A percentile compares a stretch with the other conserved stretches of the same genome.
Evolutionary conservation across 2,329 filamentous ascomycete species (phyloP).

Genomic region (Paraconiothyrium sp.): DNA sequence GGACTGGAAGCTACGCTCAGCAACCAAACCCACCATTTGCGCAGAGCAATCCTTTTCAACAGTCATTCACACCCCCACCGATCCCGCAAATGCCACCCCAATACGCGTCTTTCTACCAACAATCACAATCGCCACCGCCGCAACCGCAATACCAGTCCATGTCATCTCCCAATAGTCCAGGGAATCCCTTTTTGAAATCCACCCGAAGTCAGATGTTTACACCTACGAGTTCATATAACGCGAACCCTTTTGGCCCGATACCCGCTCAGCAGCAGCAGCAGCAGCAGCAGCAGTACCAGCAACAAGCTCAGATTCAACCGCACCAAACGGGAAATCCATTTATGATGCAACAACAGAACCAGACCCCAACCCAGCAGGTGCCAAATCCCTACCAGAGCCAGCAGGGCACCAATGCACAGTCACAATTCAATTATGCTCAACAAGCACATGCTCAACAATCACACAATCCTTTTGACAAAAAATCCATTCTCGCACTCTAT

Average conservation of each 20-base stretch:
- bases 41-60: conserved; percentile 53
- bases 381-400: conserved; percentile 67
- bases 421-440: conserved; percentile 27
- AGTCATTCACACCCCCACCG: conserved; percentile 53
- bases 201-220: conserved; percentile 55
- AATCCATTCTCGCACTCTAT: conserved; percentile 79
- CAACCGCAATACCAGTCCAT: conserved; percentile 49
- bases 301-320: conserved; percentile 30
- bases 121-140: conserved; percentile 27
- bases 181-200: conserved; percentile 57
- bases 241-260: conserved; percentile 51
- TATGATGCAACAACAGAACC: conserved; percentile 54
- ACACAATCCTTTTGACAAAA: conserved; percentile 68
- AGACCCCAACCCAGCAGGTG: conserved; percentile 59
- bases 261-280: conserved; percentile 25
- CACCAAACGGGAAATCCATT: conserved; percentile 59
- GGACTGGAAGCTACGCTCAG: conserved; percentile 70
- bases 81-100: conserved; percentile 53
- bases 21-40: conserved; percentile 48
- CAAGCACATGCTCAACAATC: conserved; percentile 34
- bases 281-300: conserved; percentile 40
- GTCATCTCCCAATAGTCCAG: conserved; percentile 48
- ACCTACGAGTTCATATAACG: conserved; percentile 33
- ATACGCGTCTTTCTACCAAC: conserved; percentile 44
- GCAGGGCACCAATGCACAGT: conserved; percentile 29